Percentiles rank a stretch among this genome's conserved stretches.
Conservation (phyloP, 1,284 basidiomycete genomes). For the Apiotrichum veenhuisii region DNA sequence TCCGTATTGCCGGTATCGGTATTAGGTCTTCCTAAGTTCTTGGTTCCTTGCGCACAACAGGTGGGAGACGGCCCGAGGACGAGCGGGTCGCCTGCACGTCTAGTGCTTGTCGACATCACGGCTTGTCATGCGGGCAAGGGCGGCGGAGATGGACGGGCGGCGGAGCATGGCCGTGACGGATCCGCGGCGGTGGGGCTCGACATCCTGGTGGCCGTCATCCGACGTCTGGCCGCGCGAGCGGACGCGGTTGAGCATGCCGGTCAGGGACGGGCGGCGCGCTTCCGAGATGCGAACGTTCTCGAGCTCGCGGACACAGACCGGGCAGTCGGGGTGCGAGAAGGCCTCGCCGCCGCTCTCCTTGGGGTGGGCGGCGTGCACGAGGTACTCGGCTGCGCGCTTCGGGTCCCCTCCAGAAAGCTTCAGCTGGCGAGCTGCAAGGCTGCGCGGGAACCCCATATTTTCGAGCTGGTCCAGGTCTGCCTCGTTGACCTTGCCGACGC, state of each 20-base stretch:
- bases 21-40: neutral
- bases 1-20: too few species aligned
- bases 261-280: conserved; percentile 8
- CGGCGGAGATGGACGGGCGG: conserved; percentile 11
- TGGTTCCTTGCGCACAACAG: neutral
- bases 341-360: conserved; percentile 38
- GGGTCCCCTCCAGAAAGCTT: conserved; percentile 7
- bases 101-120: conserved; percentile 8
- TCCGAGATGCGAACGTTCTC: conserved; percentile 14
- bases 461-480: conserved; percentile 12
- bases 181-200: conserved; percentile 9
- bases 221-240: conserved; percentile 3
- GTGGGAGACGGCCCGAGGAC: neutral
- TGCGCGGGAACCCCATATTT: conserved; percentile 17
- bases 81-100: neutral
- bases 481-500: neutral
- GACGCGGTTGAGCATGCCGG: conserved; percentile 11
- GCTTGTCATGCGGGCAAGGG: conserved; percentile 12
- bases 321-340: conserved; percentile 33
- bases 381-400: conserved; percentile 11
- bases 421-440: conserved; percentile 11
- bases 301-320: conserved; percentile 17
- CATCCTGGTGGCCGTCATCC: neutral
- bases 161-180: conserved; percentile 17
- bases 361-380: conserved; percentile 18